Conservation (phyloP, 2,329 filamentous ascomycete genomes). For the Claviceps monticola region DNA sequence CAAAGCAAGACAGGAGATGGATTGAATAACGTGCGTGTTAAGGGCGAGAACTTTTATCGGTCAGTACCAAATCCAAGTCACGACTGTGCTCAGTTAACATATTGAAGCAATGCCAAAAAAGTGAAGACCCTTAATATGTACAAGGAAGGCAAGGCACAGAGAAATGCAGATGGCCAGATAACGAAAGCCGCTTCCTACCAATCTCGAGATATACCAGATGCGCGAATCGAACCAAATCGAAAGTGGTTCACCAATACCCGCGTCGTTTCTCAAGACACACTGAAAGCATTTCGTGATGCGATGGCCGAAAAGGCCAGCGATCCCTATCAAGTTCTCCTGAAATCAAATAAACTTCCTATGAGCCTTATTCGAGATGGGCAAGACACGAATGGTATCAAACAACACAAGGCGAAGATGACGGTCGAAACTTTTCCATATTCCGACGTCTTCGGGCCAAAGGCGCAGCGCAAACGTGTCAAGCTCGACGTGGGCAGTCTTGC, state of each 20-base stretch:
- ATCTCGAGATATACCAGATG: conserved; percentile 65
- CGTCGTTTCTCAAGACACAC: conserved; percentile 74
- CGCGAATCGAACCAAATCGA: conserved; percentile 86
- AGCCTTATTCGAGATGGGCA: conserved; percentile 73
- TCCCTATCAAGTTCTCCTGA: conserved; percentile 87
- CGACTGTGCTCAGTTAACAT: conserved; percentile 7
- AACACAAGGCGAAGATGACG: conserved; percentile 87
- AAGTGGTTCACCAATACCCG: conserved; percentile 97
- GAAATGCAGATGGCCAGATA: conserved; percentile 73
- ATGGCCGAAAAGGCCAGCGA: conserved; percentile 83
- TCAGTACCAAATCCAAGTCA: conserved; percentile 22
- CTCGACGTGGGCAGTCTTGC: conserved; percentile 68
- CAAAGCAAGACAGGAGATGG: conserved; percentile 77
- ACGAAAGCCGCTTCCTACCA: conserved; percentile 75
- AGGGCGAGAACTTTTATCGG: conserved; percentile 98
- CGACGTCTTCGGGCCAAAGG: conserved; percentile 85
- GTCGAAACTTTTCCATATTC: conserved; percentile 77
- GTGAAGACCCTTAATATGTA: conserved; percentile 80
- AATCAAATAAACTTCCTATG: conserved; percentile 95
- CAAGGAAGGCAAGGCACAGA: conserved; percentile 71
- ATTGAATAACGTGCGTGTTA: conserved; percentile 80
- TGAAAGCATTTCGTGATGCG: conserved; percentile 77
- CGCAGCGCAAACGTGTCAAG: conserved; percentile 86
- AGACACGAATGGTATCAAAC: conserved; percentile 69
- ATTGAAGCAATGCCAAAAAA: conserved; percentile 56